Percentiles rank a stretch among this genome's conserved stretches.
These are phyloP conservation scores for Epichloe coenophiala DNA, from an alignment of 2,329 filamentous ascomycete species.

Conservation along the genomic window DNA sequence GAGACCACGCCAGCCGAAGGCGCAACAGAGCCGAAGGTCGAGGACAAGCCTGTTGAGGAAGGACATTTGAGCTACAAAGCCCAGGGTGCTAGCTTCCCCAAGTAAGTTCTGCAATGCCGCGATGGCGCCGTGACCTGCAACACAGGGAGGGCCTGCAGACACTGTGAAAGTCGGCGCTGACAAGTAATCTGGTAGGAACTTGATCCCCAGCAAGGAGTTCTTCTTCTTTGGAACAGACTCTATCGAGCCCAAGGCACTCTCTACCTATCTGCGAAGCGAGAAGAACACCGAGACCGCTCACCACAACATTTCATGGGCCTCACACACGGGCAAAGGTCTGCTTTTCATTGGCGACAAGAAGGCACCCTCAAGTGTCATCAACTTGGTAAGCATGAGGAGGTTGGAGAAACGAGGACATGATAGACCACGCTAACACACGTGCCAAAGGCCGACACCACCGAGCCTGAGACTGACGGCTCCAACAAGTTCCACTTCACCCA, in stretches of 20 bases:
- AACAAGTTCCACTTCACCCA: conserved; percentile 78
- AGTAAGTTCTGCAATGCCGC: conserved; percentile 45
- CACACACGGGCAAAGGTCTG: conserved; percentile 88
- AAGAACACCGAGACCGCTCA: conserved; percentile 66
- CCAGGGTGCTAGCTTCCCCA: conserved; percentile 66
- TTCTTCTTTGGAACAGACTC: conserved; percentile 74
- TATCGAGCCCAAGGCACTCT: conserved; percentile 59
- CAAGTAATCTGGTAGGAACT: conserved; percentile 44
- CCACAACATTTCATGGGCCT: conserved; percentile 76
- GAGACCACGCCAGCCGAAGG: conserved; percentile 21
- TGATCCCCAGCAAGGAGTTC: conserved; percentile 84
- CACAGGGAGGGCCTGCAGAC: accelerated
- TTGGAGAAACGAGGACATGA: background rate
- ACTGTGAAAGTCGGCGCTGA: background rate
- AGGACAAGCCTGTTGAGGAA: conserved; percentile 55
- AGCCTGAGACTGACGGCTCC: conserved; percentile 61
- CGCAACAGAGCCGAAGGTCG: conserved; percentile 25
- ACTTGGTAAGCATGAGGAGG: conserved; percentile 49
- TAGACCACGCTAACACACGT: conserved; percentile 1
- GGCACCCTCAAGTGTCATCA: conserved; percentile 67
- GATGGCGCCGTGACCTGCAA: background rate
- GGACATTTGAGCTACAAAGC: conserved; percentile 83
- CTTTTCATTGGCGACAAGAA: conserved; percentile 84
- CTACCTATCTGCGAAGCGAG: conserved; percentile 72
- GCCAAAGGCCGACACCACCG: conserved; percentile 43